Percentiles rank a stretch among this genome's conserved stretches.
These are phyloP conservation scores for Serpula lacrymans DNA, from an alignment of 768 basidiomycete genomes.

Conservation along the genomic window DNA sequence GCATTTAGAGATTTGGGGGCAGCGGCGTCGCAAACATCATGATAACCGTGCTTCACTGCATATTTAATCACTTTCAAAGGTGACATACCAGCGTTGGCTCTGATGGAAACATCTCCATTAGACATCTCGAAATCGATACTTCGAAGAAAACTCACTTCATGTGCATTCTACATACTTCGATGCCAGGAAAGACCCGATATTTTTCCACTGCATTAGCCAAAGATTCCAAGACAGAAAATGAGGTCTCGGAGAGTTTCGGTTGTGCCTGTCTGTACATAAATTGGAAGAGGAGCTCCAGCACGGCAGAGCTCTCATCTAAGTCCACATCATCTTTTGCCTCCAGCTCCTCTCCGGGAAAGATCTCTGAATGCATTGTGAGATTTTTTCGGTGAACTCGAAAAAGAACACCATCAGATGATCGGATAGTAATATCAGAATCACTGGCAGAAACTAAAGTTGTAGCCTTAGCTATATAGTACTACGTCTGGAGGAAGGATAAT, in stretches of 20 bases:
- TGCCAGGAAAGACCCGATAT: constrained; percentile 11
- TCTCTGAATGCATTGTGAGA: constrained; percentile 8
- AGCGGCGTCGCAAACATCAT: background rate
- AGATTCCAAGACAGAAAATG: background rate
- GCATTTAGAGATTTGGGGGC: too few relatives aligned
- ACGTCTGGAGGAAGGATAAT: too few relatives aligned
- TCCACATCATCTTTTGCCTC: constrained; percentile 16
- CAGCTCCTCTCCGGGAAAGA: constrained; percentile 11
- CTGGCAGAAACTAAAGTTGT: constrained; percentile 9
- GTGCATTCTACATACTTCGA: constrained; percentile 9
- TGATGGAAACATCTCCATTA: too few relatives aligned
- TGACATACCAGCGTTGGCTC: background rate
- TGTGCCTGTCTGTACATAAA: constrained; percentile 22
- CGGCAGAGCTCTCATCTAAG: constrained; percentile 17
- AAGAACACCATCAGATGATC: constrained; percentile 7
- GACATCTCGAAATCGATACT: too few relatives aligned
- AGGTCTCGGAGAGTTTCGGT: background rate
- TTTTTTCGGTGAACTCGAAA: constrained; percentile 12
- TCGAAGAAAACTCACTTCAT: constrained; percentile 4
- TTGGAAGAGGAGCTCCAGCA: constrained; percentile 25
- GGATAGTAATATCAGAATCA: constrained; percentile 8
- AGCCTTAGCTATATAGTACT: too few relatives aligned
- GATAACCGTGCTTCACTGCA: background rate
- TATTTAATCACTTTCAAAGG: background rate
- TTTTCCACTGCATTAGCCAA: constrained; percentile 12